Evolutionary conservation across 306 rosid genomes (phyloP), one percentile per base, ranked within the genome.

Genomic region (Albizia julibrissin): DNA sequence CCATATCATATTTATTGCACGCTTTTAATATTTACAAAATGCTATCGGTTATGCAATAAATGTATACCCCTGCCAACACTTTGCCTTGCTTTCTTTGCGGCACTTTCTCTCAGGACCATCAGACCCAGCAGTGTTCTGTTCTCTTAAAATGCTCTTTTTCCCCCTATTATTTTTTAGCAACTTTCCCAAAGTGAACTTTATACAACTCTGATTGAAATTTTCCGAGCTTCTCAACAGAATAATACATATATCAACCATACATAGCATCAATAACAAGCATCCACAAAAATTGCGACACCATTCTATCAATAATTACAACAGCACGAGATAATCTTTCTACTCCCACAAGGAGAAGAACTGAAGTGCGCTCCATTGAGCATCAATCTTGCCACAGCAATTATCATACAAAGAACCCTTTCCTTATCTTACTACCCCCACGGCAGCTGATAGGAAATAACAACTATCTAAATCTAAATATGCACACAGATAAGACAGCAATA

Each of bases 341-440:
- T 19, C 18, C 49, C 49, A 37, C 47, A 68, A 34, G 73, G 8
- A 19, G 73, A 47, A 67, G 27, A 58, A 58, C 13, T 58, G 29
- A 37, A 62, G 69, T 14, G 69, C 16, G 10, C 69, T 69, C 52
- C 52, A 13, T 14, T 27, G 64, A 80, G 42, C 79, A 76, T 49
- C 66, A 81, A 81, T 85, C 85, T 81, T 18, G 14, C 69, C n/a
- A 75, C 62, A 42, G 33, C 18, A 43, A 44, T 44, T 16, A 72
- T 70, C 66, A 73, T 73, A 64, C 21, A n/a, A 66, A 31, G n/a
- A 39, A n/a, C 43, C 21, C 58, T 59, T 31, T 62, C 26, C 26
- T 31, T 40, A 70, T 62, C 75, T 12, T 76, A 49, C 12, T 11
- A 21, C 9, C 27, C 18, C 69, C 33, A 69, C 21, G n/a, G 11